Evolutionary conservation across 768 basidiomycete species (phyloP).

Genomic region (Psilocybe cyanescens): DNA sequence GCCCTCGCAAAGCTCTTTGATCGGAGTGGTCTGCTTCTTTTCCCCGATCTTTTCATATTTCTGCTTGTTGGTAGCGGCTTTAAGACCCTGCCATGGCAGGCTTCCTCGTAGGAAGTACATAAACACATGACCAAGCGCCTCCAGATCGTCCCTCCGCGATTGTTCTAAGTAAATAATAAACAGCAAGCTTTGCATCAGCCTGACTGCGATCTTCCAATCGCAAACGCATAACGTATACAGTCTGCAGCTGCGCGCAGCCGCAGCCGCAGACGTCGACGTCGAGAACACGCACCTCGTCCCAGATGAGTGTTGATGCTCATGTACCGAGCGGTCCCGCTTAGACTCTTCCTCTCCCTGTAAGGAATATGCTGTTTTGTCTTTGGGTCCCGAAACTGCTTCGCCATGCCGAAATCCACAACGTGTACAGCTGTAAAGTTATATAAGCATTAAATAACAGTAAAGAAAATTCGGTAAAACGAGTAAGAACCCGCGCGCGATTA

Average conservation of each 20-base stretch:
- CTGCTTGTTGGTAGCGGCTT: slow-evolving; percentile 99
- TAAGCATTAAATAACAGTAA: slow-evolving; percentile 7
- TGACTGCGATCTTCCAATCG: background rate
- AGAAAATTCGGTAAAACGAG: background rate
- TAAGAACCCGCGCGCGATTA: background rate
- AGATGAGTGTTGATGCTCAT: slow-evolving; percentile 99
- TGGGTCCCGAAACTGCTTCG: slow-evolving; percentile 98
- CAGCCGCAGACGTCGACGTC: too few species aligned
- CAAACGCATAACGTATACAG: too few species aligned
- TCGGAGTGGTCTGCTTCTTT: slow-evolving; percentile 98
- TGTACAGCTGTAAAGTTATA: slow-evolving; percentile 66
- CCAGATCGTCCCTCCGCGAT: slow-evolving; percentile 94
- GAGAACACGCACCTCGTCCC: slow-evolving; percentile 73
- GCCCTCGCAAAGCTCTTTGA: slow-evolving; percentile 95
- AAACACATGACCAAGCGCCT: slow-evolving; percentile 99
- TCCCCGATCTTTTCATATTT: slow-evolving; percentile 99
- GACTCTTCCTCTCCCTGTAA: slow-evolving; percentile 96
- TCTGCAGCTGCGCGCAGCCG: too few species aligned
- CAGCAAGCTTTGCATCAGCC: slow-evolving; percentile 9
- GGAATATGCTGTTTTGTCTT: slow-evolving; percentile 99
- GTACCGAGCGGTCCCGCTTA: slow-evolving; percentile 97
- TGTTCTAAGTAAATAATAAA: slow-evolving; percentile 55
- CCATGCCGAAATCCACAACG: slow-evolving; percentile 99
- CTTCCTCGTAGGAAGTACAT: slow-evolving; percentile 99
- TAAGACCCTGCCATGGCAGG: slow-evolving; percentile 98